phyloP scores from a whole-genome alignment of 352 stramenopile species.

The Phytophthora hibernalis region DNA sequence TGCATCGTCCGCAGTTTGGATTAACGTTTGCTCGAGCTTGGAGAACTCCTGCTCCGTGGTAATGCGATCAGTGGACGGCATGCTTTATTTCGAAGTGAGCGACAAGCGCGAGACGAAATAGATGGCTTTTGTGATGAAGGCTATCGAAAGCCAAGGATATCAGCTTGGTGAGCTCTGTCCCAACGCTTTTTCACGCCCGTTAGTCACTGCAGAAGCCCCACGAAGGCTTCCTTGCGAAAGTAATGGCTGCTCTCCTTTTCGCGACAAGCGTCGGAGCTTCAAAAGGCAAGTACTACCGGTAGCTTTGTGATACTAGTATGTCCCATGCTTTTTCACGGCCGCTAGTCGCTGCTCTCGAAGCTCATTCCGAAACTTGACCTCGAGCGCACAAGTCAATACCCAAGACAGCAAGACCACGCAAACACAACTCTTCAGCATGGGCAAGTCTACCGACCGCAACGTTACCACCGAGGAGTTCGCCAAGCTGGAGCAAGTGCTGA shows the following conservation, averaged over 20 bases:
- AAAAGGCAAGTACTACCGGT: no score
- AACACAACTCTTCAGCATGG: slow-evolving; percentile 14
- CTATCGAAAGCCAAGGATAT: no score
- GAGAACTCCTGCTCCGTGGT: slow-evolving; percentile 19
- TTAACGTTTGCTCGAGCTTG: slow-evolving; percentile 12
- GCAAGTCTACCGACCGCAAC: slow-evolving; percentile 27
- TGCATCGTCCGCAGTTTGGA: slow-evolving; percentile 20
- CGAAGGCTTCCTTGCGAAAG: no score
- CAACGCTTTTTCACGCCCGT: neutral
- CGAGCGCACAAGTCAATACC: slow-evolving; percentile 29
- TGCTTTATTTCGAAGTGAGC: slow-evolving; percentile 23
- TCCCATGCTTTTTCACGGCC: neutral
- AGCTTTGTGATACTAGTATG: no score
- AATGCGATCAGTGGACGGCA: slow-evolving; percentile 12
- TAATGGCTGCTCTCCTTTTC: no score
- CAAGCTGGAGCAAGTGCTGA: slow-evolving; percentile 37
- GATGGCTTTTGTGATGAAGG: neutral
- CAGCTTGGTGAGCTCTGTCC: neutral
- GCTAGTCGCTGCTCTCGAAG: neutral
- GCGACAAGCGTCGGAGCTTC: no score
- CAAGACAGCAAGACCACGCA: neutral
- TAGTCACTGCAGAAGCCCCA: no score
- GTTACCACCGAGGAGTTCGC: slow-evolving; percentile 25
- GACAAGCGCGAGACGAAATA: slow-evolving; percentile 10
- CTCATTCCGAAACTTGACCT: slow-evolving; percentile 36